A percentile compares a stretch with the other conserved stretches of the same genome.
phyloP scores from a whole-genome alignment of 495 filamentous ascomycete genomes.

The Melanomma pulvis-pyrius region DNA sequence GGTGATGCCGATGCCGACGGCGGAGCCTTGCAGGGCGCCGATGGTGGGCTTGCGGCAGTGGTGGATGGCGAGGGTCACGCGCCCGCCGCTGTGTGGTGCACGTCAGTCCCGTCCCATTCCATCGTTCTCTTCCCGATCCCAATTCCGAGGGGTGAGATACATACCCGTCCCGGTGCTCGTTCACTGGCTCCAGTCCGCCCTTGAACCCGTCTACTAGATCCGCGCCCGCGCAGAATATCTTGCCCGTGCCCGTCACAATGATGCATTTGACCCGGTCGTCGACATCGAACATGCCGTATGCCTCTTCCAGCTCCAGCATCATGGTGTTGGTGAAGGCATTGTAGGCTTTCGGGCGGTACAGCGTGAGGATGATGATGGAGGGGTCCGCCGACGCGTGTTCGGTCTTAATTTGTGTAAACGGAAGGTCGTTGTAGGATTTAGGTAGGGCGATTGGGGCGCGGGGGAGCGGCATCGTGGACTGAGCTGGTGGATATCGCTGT shows the following conservation, averaged over 20 bases:
- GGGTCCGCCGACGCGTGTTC: constrained; percentile 57
- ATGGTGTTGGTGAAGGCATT: constrained; percentile 66
- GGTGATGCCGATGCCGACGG: constrained; percentile 69
- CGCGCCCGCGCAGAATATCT: constrained; percentile 67
- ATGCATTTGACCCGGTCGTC: constrained; percentile 57
- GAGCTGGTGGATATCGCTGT: background rate
- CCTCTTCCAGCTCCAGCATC: constrained; percentile 56
- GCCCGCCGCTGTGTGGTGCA: constrained; percentile 52
- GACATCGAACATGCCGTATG: constrained; percentile 58
- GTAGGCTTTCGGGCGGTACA: constrained; percentile 60
- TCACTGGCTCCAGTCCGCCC: constrained; percentile 39
- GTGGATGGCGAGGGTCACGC: constrained; percentile 62
- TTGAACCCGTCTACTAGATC: constrained; percentile 61
- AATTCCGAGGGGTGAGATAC: background rate
- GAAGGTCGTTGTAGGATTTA: constrained; percentile 46
- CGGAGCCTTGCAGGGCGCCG: constrained; percentile 65
- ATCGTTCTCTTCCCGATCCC: background rate
- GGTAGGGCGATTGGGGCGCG: constrained; percentile 37
- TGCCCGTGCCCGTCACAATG: constrained; percentile 61
- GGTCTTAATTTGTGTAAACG: constrained; percentile 55
- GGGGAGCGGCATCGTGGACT: constrained; percentile 15
- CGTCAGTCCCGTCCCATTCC: background rate
- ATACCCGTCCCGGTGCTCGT: constrained; percentile 55
- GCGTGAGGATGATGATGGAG: constrained; percentile 57
- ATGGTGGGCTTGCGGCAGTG: constrained; percentile 66